Evolutionary conservation across 768 basidiomycete genomes (phyloP), one percentile per base, ranked within the genome.

Genomic region (Mycena metata): DNA sequence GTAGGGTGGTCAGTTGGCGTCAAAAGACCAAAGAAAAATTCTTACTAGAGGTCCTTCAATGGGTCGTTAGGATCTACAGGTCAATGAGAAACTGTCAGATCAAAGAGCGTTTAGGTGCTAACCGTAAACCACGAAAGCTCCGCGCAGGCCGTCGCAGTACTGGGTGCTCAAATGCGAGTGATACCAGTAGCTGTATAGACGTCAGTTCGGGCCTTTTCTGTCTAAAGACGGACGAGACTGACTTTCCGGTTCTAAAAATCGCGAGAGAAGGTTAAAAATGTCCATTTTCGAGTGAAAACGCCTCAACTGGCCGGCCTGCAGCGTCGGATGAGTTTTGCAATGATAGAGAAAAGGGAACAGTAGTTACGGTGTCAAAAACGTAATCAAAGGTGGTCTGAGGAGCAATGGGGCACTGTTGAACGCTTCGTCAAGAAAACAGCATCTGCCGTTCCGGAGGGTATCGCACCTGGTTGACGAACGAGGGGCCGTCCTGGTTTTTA

Each of bases 61-160:
- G 83, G 83, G 63, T 84, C 83, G 12, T 81, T 5, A n/a, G 79
- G 79, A 71, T 84, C 81, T 77, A 39, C 5, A 19, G 15, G 33
- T 30, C 6, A 10, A 12, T 64, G 24, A 36, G 24, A 12, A 19
- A 7, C 35, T 35, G 60, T n/a, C 9, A 59, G 13, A 19, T 26
- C 9, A 15, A 26, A 24, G 15, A 24, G 11, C 16, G 17, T 15
- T 12, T 10, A 16, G 9, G 17, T 12, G 36, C 64, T 16, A 54
- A 69, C 69, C 69, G 36, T 66, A 66, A 12, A 70, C 69, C 24
- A 70, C 69, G 33, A 70, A 66, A 1, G 69, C 69, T 2, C 69
- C 69, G 64, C 82, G 52, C 78, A 82, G 21, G 69, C 86, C 86
- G 60, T 87, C 86, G 36, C 86, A 86, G 64, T 86, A 87, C 69